These are phyloP conservation scores for Aspergillus fructus DNA, from an alignment of 2,329 filamentous ascomycete genomes.

Conservation along the genomic window DNA sequence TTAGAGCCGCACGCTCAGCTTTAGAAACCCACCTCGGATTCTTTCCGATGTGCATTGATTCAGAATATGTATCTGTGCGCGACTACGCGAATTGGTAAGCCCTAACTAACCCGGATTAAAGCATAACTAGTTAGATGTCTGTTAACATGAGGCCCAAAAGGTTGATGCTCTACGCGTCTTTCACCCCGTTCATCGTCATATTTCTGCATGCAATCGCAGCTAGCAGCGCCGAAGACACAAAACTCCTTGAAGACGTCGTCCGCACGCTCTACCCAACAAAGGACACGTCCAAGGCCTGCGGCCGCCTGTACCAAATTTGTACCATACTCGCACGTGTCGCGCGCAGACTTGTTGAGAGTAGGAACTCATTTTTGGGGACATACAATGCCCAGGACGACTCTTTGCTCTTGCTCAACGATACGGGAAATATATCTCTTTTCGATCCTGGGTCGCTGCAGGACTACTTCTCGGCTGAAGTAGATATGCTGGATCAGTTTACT, in stretches of 20 bases:
- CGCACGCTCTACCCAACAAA: constrained; percentile 10
- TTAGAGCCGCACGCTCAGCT: constrained; percentile 17
- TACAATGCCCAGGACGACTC: constrained; percentile 15
- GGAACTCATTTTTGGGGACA: constrained; percentile 9
- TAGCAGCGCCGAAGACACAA: constrained; percentile 16
- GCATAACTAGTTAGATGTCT: neutral
- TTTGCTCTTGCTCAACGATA: constrained; percentile 3
- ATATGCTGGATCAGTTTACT: constrained; percentile 1
- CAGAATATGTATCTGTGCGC: constrained; percentile 1
- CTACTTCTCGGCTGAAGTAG: constrained; percentile 1
- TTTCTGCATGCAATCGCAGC: constrained; percentile 22
- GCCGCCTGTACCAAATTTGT: constrained; percentile 18
- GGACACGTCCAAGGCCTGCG: constrained; percentile 11
- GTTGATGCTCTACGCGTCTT: constrained; percentile 24
- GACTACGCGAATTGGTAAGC: constrained; percentile 25
- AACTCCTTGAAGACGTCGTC: constrained; percentile 21
- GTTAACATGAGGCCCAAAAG: constrained; percentile 6
- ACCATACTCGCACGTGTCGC: constrained; percentile 16
- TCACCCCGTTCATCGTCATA: constrained; percentile 26
- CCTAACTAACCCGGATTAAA: neutral
- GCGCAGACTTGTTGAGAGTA: constrained; percentile 10
- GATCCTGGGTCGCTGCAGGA: constrained; percentile 3
- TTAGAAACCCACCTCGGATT: constrained; percentile 19
- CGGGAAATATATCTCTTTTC: neutral
- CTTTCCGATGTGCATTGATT: constrained; percentile 13